These are phyloP conservation scores for Trametes cubensis DNA, from an alignment of 768 basidiomycete genomes.

Conservation along the genomic window DNA sequence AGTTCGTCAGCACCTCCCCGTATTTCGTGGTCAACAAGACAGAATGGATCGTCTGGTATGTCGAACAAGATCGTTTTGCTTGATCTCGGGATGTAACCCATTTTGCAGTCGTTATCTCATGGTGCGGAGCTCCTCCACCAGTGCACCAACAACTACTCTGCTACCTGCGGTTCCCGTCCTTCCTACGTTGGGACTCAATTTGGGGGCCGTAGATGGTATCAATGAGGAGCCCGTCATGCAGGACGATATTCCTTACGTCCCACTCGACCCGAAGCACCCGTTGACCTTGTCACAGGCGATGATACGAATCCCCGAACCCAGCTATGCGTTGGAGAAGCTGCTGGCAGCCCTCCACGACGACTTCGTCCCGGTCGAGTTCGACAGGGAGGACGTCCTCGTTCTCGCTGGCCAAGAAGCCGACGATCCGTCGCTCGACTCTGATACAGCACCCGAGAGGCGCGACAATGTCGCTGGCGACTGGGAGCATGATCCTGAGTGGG, in stretches of 20 bases:
- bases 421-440: neutral
- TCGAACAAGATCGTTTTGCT: neutral
- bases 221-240: neutral
- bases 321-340: conserved; percentile 54
- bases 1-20: conserved; percentile 55
- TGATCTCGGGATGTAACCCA: neutral
- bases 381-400: conserved; percentile 52
- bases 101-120: conserved; percentile 60
- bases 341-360: conserved; percentile 45
- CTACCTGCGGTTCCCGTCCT: conserved; percentile 1
- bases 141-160: conserved; percentile 4
- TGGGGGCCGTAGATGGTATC: neutral
- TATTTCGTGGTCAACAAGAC: conserved; percentile 65
- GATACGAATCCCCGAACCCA: conserved; percentile 61
- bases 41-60: conserved; percentile 72
- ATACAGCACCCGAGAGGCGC: neutral
- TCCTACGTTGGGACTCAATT: neutral
- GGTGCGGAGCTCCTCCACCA: conserved; percentile 41
- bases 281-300: conserved; percentile 38
- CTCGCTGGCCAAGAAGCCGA: conserved; percentile 35
- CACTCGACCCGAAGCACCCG: conserved; percentile 51
- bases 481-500: conserved; percentile 57
- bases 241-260: conserved; percentile 43
- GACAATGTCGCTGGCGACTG: conserved; percentile 44
- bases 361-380: conserved; percentile 46